Conservation (phyloP, 306 rosid species). For the Prunus armeniaca region DNA sequence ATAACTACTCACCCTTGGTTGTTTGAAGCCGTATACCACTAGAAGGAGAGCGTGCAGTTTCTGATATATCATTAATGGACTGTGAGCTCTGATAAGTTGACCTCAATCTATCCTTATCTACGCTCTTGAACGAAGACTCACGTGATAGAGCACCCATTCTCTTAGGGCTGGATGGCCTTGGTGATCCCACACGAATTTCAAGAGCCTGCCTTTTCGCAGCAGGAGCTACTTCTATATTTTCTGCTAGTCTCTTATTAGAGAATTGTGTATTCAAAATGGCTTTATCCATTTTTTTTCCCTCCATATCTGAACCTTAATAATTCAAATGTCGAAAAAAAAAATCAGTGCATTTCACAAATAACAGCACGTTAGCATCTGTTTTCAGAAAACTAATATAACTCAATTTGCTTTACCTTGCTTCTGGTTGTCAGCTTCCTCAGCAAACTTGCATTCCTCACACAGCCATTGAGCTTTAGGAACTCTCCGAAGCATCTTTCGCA, state of each 20-base stretch:
- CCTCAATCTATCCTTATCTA: conserved; percentile 59
- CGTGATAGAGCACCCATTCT: conserved; percentile 47
- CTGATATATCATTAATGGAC: conserved; percentile 32
- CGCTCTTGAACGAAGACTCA: conserved; percentile 61
- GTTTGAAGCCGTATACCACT: conserved; percentile 41
- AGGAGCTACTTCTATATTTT: conserved; percentile 48
- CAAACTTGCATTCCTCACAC: conserved; percentile 83
- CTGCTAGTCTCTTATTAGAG: conserved; percentile 64
- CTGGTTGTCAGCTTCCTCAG: conserved; percentile 51
- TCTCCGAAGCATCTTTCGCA: conserved; percentile 73
- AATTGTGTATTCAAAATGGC: conserved; percentile 38
- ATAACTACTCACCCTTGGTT: conserved; percentile 43
- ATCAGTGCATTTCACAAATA: conserved; percentile 3
- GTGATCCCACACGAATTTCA: conserved; percentile 57
- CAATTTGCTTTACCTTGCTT: conserved; percentile 54
- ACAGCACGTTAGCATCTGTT: conserved; percentile 7
- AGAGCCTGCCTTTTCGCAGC: conserved; percentile 63
- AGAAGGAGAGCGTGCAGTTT: conserved; percentile 43
- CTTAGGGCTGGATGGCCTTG: conserved; percentile 63
- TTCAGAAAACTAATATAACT: neutral
- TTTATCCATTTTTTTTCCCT: conserved; percentile 35
- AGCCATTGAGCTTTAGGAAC: conserved; percentile 84
- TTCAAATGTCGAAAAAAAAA: conserved; percentile 1
- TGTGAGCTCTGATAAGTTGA: conserved; percentile 41
- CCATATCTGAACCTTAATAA: conserved; percentile 30